Evolutionary conservation across 2,329 filamentous ascomycete genomes (phyloP).

Genomic region (Sporothrix phasma): DNA sequence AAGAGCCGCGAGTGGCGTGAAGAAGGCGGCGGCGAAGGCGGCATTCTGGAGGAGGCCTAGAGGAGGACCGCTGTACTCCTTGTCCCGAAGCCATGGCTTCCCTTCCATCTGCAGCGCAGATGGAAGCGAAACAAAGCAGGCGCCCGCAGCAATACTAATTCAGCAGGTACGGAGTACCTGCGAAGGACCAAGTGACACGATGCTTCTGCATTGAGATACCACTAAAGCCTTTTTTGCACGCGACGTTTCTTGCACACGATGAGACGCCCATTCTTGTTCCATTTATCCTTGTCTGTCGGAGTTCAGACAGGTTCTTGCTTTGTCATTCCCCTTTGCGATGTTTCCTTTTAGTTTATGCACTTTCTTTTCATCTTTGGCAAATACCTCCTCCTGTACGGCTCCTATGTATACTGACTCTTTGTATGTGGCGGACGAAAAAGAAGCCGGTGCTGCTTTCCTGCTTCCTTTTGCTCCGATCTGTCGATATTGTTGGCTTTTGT

Average conservation of each 20-base stretch:
- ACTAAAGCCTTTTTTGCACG: not conserved
- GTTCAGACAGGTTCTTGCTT: not conserved
- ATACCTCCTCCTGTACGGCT: not conserved
- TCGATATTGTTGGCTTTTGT: not conserved
- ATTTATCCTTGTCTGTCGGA: not conserved
- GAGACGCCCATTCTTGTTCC: not conserved
- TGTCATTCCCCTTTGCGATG: not conserved
- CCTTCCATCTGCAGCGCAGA: too few relatives aligned
- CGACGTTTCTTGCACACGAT: not conserved
- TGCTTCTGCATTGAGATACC: not conserved
- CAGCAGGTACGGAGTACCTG: not conserved
- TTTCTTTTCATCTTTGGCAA: not conserved
- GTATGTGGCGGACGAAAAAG: not conserved
- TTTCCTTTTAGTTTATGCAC: not conserved
- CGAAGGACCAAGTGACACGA: not conserved
- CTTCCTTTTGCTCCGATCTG: not conserved
- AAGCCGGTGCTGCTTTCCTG: not conserved
- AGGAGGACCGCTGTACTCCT: too few relatives aligned
- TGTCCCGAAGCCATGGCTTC: too few relatives aligned
- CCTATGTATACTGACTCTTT: not conserved
- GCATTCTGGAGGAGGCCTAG: slow-evolving; percentile 51
- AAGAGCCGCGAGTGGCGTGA: slow-evolving; percentile 88
- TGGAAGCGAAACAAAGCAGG: not conserved
- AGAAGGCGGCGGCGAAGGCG: slow-evolving; percentile 62
- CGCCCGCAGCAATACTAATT: not conserved